These are phyloP conservation scores for Pleurotus ostreatus DNA, from an alignment of 768 basidiomycete species.

Conservation along the genomic window DNA sequence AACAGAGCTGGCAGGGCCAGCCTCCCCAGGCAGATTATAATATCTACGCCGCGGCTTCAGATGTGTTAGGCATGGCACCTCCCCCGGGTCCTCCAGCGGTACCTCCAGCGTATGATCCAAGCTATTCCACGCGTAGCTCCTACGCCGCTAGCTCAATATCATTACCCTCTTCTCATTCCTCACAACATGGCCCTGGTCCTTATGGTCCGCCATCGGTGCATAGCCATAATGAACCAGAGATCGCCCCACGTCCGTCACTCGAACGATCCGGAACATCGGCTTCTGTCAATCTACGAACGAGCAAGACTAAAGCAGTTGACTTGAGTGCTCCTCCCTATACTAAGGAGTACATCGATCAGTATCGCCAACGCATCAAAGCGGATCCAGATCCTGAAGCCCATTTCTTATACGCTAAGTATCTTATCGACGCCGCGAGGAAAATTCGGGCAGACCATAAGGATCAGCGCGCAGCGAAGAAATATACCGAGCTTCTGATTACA, in stretches of 20 bases:
- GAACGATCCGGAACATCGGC: conserved; percentile 55
- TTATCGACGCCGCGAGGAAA: conserved; percentile 96
- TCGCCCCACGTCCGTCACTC: conserved; percentile 54
- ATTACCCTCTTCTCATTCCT: conserved; percentile 24
- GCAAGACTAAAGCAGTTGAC: conserved; percentile 79
- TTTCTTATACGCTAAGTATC: conserved; percentile 96
- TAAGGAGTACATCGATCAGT: conserved; percentile 96
- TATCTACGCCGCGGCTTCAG: conserved; percentile 73
- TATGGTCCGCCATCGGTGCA: conserved; percentile 18
- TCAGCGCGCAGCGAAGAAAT: conserved; percentile 83
- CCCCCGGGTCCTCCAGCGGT: conserved; percentile 38
- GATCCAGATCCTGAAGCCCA: conserved; percentile 99
- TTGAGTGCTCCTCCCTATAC: conserved; percentile 84
- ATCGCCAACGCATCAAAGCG: conserved; percentile 93
- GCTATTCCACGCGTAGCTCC: conserved; percentile 19
- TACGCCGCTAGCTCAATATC: conserved; percentile 22
- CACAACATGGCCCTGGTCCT: conserved; percentile 18
- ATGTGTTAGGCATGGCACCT: conserved; percentile 75
- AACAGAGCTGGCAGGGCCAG: not conserved
- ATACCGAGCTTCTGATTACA: conserved; percentile 79
- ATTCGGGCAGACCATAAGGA: conserved; percentile 72
- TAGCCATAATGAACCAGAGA: conserved; percentile 36
- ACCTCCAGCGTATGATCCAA: conserved; percentile 17
- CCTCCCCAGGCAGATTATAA: conserved; percentile 43
- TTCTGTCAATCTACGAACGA: conserved; percentile 52